Percentiles rank a stretch among this genome's conserved stretches.
Evolutionary conservation across 495 filamentous ascomycete genomes (phyloP).

Genomic region (Coniosporium apollinis): DNA sequence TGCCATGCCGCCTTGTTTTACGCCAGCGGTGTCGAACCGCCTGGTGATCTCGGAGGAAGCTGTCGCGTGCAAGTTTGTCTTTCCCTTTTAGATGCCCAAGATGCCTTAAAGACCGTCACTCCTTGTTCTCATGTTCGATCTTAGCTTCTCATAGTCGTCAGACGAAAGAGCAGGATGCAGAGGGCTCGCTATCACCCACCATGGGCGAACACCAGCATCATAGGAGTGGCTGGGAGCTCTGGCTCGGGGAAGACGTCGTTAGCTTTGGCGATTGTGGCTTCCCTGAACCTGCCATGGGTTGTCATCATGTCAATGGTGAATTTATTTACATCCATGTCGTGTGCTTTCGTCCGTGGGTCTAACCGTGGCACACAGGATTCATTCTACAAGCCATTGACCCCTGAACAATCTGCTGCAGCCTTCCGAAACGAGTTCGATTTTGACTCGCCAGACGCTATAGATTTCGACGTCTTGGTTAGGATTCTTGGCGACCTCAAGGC

Average conservation of each 20-base stretch:
- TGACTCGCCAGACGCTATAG: constrained; percentile 83
- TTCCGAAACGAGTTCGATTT: constrained; percentile 91
- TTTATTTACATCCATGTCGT: constrained; percentile 3
- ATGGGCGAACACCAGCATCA: constrained; percentile 88
- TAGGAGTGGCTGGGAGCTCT: constrained; percentile 87
- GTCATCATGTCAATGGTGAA: constrained; percentile 87
- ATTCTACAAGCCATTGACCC: constrained; percentile 74
- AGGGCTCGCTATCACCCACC: constrained; percentile 72
- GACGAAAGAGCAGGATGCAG: constrained; percentile 12
- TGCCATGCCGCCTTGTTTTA: too few species aligned
- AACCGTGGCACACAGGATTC: constrained; percentile 52
- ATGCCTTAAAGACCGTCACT: too few species aligned
- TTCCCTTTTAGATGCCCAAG: too few species aligned
- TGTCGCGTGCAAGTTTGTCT: too few species aligned
- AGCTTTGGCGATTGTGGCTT: constrained; percentile 75
- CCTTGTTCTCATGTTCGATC: too few species aligned
- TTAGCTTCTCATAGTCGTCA: too few species aligned
- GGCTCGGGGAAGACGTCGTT: constrained; percentile 96
- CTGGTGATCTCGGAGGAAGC: too few species aligned
- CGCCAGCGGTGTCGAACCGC: too few species aligned
- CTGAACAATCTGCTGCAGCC: constrained; percentile 56
- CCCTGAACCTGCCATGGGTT: constrained; percentile 89
- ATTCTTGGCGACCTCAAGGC: constrained; percentile 68
- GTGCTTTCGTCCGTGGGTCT: too few species aligned
- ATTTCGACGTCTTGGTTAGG: constrained; percentile 82